A percentile compares a stretch with the other conserved stretches of the same genome.
Evolutionary conservation across 2,329 filamentous ascomycete genomes (phyloP).

Genomic region (Penicillium vulpinum): DNA sequence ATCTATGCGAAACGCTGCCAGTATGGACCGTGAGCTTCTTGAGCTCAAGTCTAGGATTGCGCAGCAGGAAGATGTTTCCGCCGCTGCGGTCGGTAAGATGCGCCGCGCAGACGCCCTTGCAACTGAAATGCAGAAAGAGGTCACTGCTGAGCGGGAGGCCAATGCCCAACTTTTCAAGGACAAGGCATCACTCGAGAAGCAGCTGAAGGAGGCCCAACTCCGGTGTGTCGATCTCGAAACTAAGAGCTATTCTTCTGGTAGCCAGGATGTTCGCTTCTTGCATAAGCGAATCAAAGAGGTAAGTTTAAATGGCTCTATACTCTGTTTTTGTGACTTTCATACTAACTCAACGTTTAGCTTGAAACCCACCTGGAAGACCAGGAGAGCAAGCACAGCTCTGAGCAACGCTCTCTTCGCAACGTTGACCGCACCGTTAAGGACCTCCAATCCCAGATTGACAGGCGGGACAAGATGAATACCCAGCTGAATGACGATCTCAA

Average conservation of each 20-base stretch:
- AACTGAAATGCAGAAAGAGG: conserved; percentile 89
- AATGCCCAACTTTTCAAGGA: conserved; percentile 82
- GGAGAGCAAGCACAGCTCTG: conserved; percentile 73
- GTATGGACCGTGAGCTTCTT: conserved; percentile 82
- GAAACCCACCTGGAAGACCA: conserved; percentile 83
- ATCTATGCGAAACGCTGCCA: conserved; percentile 84
- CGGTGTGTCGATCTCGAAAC: conserved; percentile 91
- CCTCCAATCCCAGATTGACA: conserved; percentile 85
- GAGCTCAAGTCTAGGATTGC: conserved; percentile 86
- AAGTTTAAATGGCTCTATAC: conserved; percentile 39
- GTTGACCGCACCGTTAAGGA: conserved; percentile 94
- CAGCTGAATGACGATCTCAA: conserved; percentile 80
- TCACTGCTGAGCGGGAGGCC: conserved; percentile 78
- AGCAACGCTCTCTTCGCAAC: conserved; percentile 84
- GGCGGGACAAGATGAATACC: conserved; percentile 82
- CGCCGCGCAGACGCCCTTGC: conserved; percentile 83
- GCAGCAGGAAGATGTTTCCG: conserved; percentile 88
- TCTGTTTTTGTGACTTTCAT: not conserved
- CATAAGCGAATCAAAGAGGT: conserved; percentile 95
- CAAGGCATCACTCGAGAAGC: conserved; percentile 86
- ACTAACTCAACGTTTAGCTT: conserved; percentile 58
- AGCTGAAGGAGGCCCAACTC: conserved; percentile 84
- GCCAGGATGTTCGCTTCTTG: conserved; percentile 91
- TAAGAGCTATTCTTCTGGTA: conserved; percentile 91
- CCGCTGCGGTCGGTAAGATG: conserved; percentile 96